phyloP scores from a whole-genome alignment of 106 monocot genomes.

The Allium cepa region DNA sequence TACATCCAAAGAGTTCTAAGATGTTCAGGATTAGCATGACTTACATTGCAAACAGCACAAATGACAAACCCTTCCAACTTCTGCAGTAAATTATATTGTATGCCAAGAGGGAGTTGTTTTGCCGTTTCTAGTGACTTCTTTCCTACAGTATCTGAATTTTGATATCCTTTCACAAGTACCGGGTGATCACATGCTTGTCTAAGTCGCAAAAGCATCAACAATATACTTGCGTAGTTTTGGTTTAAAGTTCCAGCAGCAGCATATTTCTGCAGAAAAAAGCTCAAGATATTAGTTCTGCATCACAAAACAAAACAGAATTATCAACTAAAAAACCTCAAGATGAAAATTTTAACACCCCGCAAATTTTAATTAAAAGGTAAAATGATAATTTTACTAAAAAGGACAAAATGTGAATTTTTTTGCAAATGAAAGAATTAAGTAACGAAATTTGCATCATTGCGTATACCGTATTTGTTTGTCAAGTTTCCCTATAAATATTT shows the following conservation, averaged over 20 bases:
- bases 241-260: slow-evolving; percentile 91
- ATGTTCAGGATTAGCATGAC: slow-evolving; percentile 1
- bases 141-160: slow-evolving; percentile 26
- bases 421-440: too few relatives aligned
- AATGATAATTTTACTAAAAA: too few relatives aligned
- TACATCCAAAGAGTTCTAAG: too few relatives aligned
- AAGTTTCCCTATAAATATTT: too few relatives aligned
- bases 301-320: too few relatives aligned
- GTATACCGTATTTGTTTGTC: too few relatives aligned
- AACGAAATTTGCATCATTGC: too few relatives aligned
- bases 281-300: too few relatives aligned
- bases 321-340: too few relatives aligned
- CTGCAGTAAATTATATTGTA: slow-evolving; percentile 39
- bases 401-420: too few relatives aligned
- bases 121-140: slow-evolving; percentile 58
- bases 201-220: slow-evolving; percentile 87
- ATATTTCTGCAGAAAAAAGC: slow-evolving; percentile 40
- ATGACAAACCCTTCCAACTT: slow-evolving; percentile 56
- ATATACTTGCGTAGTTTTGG: slow-evolving; percentile 93
- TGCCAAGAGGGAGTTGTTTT: slow-evolving; percentile 61
- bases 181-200: slow-evolving; percentile 97
- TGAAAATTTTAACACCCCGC: too few relatives aligned
- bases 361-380: too few relatives aligned
- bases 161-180: slow-evolving; percentile 60
- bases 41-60: slow-evolving; percentile 78